Evolutionary conservation across 352 stramenopile species (phyloP), one percentile per base, ranked within the genome.

Genomic region (Phytophthora fragariaefolia): DNA sequence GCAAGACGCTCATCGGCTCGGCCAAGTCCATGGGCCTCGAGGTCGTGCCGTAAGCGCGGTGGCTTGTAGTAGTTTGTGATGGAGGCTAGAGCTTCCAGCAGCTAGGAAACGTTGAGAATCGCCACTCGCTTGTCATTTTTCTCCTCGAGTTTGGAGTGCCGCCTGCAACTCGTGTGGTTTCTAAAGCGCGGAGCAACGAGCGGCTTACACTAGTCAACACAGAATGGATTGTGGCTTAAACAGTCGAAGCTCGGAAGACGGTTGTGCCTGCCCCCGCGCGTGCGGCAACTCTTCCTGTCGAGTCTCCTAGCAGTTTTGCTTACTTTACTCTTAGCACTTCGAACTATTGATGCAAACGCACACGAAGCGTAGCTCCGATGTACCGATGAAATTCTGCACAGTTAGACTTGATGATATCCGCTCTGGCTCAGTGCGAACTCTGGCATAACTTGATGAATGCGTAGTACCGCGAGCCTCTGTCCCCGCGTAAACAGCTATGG

Each of bases 1-100:
- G 90, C 72, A 94, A 95, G 79, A 98, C 83, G 64, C 88, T 98
- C 30, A 91, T 98, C 57, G 95, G 95, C 53, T 97, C 93, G 52
- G 90, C 90, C 55, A 92, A 86, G 63, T 98, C 90, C 79, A 97
- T 98, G 76, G 95, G 95, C 54, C 82, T 98, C 56, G 77, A 86
- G 32, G 90, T 98, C 27, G 79, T 92, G 58, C 80, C 72, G 17
- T 90, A 85, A 74, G 42, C 6, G 15, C n/a, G 30, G 8, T 18
- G 24, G n/a, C 23, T 47, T 28, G 32, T 32, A 49, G n/a, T 23
- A 18, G n/a, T 47, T 48, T 27, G 15, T 49, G 28, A 36, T 34
- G 26, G 17, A 9, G 45, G 36, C 18, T 26, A 8, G 57, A 65
- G 45, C 51, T 69, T 32, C 27, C 38, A 52, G 22, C 62, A 66